phyloP scores from a whole-genome alignment of 345 rosid genomes.

The Corchorus olitorius region DNA sequence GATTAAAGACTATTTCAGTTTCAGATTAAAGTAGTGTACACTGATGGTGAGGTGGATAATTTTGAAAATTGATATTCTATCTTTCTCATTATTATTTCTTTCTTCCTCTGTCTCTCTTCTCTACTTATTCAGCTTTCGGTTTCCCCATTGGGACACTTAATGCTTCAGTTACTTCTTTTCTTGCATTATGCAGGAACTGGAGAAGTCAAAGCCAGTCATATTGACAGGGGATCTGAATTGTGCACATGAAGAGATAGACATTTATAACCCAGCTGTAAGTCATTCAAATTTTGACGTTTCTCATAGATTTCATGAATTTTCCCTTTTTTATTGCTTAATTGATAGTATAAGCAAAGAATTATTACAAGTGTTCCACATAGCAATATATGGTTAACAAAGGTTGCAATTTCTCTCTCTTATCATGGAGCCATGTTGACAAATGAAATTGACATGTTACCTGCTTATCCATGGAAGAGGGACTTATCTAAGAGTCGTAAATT shows the following conservation, averaged over 20 bases:
- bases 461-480: conserved; percentile 4
- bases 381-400: neutral
- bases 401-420: neutral
- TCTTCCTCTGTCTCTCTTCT: neutral
- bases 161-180: neutral
- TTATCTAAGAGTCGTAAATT: conserved; percentile 9
- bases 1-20: neutral
- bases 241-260: conserved; percentile 96
- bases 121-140: neutral
- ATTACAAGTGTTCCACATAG: neutral
- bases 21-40: neutral
- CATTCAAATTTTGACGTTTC: conserved; percentile 11
- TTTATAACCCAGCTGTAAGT: conserved; percentile 77
- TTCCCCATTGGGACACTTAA: neutral
- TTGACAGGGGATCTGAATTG: conserved; percentile 94
- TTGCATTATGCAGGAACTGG: conserved; percentile 67
- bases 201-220: conserved; percentile 92
- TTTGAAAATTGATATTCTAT: neutral
- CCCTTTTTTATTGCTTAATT: neutral
- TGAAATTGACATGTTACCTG: neutral
- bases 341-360: neutral
- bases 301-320: neutral
- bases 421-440: neutral
- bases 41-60: neutral
- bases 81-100: neutral